phyloP scores from a whole-genome alignment of 495 filamentous ascomycete genomes.

The Xylaria longipes region DNA sequence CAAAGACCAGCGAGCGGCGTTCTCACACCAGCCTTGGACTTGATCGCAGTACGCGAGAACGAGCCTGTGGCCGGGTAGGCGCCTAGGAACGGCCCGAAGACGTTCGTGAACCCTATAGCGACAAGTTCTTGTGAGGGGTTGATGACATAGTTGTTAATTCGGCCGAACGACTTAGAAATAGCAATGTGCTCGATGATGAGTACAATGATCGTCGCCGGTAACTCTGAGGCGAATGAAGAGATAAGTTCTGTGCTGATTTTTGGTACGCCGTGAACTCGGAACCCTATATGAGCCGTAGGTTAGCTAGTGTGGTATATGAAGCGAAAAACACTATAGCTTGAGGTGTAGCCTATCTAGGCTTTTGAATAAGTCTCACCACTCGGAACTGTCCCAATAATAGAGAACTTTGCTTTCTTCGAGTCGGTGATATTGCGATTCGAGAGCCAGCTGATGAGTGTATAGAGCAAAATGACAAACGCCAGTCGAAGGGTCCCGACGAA shows the following conservation, averaged over 20 bases:
- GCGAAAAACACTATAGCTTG: background rate
- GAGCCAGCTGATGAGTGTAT: constrained; percentile 50
- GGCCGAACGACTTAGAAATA: constrained; percentile 61
- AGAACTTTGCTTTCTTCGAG: constrained; percentile 44
- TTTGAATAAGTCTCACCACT: constrained; percentile 42
- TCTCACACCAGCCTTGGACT: constrained; percentile 58
- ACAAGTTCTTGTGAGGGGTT: constrained; percentile 61
- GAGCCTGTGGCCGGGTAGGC: constrained; percentile 61
- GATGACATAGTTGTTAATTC: constrained; percentile 62
- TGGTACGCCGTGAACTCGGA: constrained; percentile 51
- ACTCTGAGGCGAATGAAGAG: constrained; percentile 40
- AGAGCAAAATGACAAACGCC: constrained; percentile 53
- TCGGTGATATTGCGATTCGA: constrained; percentile 41
- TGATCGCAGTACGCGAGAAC: constrained; percentile 58
- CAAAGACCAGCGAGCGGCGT: constrained; percentile 60
- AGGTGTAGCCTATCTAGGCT: background rate
- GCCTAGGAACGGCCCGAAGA: constrained; percentile 59
- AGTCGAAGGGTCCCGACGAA: constrained; percentile 54
- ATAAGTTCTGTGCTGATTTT: constrained; percentile 43
- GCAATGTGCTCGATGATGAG: constrained; percentile 62
- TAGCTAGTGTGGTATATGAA: background rate
- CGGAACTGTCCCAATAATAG: constrained; percentile 51
- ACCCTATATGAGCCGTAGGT: constrained; percentile 40
- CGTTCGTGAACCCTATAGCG: constrained; percentile 59
- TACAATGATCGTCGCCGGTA: constrained; percentile 53